phyloP scores from a whole-genome alignment of 2,329 filamentous ascomycete species.

The Colletotrichum sp. region DNA sequence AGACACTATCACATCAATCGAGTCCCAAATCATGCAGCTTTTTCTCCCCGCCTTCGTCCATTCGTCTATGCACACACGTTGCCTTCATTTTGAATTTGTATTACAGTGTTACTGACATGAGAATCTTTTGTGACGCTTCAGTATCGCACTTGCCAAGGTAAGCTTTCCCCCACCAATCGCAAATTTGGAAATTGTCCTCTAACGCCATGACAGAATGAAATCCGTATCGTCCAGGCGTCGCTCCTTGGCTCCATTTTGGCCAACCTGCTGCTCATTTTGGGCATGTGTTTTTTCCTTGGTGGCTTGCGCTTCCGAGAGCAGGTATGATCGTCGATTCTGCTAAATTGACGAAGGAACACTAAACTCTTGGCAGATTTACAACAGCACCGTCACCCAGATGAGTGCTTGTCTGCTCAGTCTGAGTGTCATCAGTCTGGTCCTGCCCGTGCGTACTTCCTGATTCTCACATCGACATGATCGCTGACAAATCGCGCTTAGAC shows the following conservation, averaged over 20 bases:
- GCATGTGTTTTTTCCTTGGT: slow-evolving; percentile 89
- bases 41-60: neutral
- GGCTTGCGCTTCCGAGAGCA: slow-evolving; percentile 89
- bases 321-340: slow-evolving; percentile 41
- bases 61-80: slow-evolving; percentile 22
- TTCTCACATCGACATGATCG: slow-evolving; percentile 45
- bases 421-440: slow-evolving; percentile 85
- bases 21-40: slow-evolving; percentile 41
- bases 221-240: slow-evolving; percentile 90
- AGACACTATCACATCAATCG: slow-evolving; percentile 56
- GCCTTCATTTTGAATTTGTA: slow-evolving; percentile 22
- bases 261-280: slow-evolving; percentile 86
- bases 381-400: slow-evolving; percentile 95
- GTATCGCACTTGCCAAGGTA: slow-evolving; percentile 77
- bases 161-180: slow-evolving; percentile 4
- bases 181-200: neutral
- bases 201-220: slow-evolving; percentile 65
- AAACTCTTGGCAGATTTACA: slow-evolving; percentile 70
- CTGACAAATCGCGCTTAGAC: slow-evolving; percentile 54
- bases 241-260: slow-evolving; percentile 88
- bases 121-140: slow-evolving; percentile 39
- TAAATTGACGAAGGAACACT: neutral
- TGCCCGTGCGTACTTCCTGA: slow-evolving; percentile 65
- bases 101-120: slow-evolving; percentile 34
- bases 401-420: slow-evolving; percentile 90